Percentiles rank a stretch among this genome's conserved stretches.
phyloP scores from a whole-genome alignment of 805 yeast species.

The Candida hispaniensis region DNA sequence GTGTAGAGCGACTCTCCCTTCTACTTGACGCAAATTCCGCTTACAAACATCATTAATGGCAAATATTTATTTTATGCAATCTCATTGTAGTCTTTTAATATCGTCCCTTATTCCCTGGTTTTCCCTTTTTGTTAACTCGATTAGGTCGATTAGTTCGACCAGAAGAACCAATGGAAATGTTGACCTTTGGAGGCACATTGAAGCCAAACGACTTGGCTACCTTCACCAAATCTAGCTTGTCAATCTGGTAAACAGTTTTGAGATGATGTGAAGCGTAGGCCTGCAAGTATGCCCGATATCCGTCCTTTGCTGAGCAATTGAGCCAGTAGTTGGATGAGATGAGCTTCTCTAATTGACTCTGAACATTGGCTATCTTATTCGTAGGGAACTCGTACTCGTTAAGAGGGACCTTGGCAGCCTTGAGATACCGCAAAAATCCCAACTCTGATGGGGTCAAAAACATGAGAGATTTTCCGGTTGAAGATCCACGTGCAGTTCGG shows the following conservation, averaged over 20 bases:
- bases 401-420: conserved; percentile 93
- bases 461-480: conserved; percentile 87
- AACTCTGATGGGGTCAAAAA: conserved; percentile 88
- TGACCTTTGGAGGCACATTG: conserved; percentile 86
- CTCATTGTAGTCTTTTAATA: too few species aligned
- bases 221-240: conserved; percentile 83
- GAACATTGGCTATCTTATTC: conserved; percentile 91
- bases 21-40: too few species aligned
- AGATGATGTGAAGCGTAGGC: conserved; percentile 95
- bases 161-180: conserved; percentile 90
- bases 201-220: conserved; percentile 96
- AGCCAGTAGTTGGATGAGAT: conserved; percentile 87
- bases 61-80: too few species aligned
- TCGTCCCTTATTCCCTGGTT: too few species aligned
- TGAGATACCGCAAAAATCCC: conserved; percentile 87
- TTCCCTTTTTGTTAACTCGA: too few species aligned
- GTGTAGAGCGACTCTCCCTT: too few species aligned
- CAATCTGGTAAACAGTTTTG: conserved; percentile 93
- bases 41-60: too few species aligned
- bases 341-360: conserved; percentile 81
- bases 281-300: conserved; percentile 91
- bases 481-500: conserved; percentile 84
- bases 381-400: conserved; percentile 96
- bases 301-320: conserved; percentile 92
- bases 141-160: too few species aligned